A percentile compares a stretch with the other conserved stretches of the same genome.
Conservation (phyloP, 805 yeast species). For the Candida ponderosae region DNA sequence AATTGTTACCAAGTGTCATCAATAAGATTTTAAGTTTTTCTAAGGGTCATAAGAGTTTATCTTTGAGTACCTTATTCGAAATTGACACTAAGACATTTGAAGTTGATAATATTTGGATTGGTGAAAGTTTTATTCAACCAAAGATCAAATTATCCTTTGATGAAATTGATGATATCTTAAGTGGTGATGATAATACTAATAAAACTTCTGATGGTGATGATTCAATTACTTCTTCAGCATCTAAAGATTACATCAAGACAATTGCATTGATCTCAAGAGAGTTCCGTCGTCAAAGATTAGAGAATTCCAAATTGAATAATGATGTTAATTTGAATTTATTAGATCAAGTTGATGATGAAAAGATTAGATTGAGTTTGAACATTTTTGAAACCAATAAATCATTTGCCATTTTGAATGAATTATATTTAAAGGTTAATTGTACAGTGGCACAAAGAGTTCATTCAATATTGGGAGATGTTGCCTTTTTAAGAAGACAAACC, state of each 20-base stretch:
- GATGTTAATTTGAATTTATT: constrained; percentile 51
- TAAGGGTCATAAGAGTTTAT: constrained; percentile 51
- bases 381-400: constrained; percentile 57
- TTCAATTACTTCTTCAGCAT: constrained; percentile 37
- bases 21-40: constrained; percentile 54
- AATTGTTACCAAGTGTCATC: constrained; percentile 61
- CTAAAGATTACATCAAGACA: constrained; percentile 58
- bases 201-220: constrained; percentile 1
- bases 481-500: constrained; percentile 82
- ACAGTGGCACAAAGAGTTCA: constrained; percentile 79
- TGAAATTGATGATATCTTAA: constrained; percentile 45
- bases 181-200: constrained; percentile 10
- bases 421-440: constrained; percentile 71
- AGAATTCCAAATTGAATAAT: constrained; percentile 38
- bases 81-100: constrained; percentile 67
- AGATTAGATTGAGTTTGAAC: constrained; percentile 62
- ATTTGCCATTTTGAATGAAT: constrained; percentile 58
- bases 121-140: constrained; percentile 65
- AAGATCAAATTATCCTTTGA: constrained; percentile 46
- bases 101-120: constrained; percentile 69
- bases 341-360: constrained; percentile 82
- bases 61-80: constrained; percentile 73
- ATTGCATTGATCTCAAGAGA: constrained; percentile 58
- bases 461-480: constrained; percentile 68
- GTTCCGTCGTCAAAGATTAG: constrained; percentile 60